These are phyloP conservation scores for Casuarina glauca DNA, from an alignment of 306 rosid genomes.

Conservation along the genomic window DNA sequence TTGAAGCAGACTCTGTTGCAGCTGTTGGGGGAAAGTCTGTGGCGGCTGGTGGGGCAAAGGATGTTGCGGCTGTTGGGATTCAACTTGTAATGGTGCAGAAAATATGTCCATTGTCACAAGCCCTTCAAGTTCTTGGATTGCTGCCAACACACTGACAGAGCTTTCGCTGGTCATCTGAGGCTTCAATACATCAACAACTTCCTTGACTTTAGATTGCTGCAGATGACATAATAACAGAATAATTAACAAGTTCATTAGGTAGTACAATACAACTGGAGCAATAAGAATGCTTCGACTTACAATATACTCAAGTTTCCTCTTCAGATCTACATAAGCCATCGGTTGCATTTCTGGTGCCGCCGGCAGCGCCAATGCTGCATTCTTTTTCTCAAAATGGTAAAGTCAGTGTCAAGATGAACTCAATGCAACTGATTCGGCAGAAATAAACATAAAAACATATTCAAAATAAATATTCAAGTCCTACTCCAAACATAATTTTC, in stretches of 20 bases:
- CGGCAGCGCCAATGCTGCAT: slow-evolving; percentile 24
- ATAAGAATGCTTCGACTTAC: slow-evolving; percentile 48
- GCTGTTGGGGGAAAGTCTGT: slow-evolving; percentile 16
- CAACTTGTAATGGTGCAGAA: slow-evolving; percentile 50
- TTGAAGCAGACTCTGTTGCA: slow-evolving; percentile 2
- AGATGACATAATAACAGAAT: slow-evolving; percentile 18
- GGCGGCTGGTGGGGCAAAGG: slow-evolving; percentile 19
- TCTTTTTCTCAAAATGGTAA: slow-evolving; percentile 17
- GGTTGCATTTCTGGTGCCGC: slow-evolving; percentile 22
- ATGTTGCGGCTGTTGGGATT: slow-evolving; percentile 35
- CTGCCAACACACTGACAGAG: slow-evolving; percentile 48
- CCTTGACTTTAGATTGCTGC: slow-evolving; percentile 74
- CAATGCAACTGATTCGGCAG: neutral
- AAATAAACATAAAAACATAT: neutral
- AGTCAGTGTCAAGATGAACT: slow-evolving; percentile 12
- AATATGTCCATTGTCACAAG: slow-evolving; percentile 62
- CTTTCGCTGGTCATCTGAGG: slow-evolving; percentile 64
- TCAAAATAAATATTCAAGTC: neutral
- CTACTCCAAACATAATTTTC: neutral
- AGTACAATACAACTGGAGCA: neutral
- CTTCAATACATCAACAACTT: slow-evolving; percentile 61
- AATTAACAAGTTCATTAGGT: slow-evolving; percentile 23
- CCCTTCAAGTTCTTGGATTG: slow-evolving; percentile 68
- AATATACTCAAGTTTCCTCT: slow-evolving; percentile 65
- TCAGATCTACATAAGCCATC: slow-evolving; percentile 47